Base-by-base conservation (phyloP, 2,329 filamentous ascomycete species). In the Fusarium luffae region DNA sequence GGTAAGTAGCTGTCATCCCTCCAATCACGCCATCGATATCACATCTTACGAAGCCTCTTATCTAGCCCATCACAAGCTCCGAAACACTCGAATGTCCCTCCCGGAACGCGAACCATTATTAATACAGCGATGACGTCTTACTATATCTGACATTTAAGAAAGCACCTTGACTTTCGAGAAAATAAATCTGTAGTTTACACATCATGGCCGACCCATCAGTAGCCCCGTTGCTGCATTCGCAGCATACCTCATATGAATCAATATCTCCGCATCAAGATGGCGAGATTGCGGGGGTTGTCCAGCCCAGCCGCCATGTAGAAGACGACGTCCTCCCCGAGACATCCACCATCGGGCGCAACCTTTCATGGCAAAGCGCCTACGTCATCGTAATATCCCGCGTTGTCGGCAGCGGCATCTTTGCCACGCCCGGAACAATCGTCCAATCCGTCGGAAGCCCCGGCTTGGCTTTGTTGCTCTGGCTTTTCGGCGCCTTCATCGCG, bases 321-420 rank as follows among this genome's bases (percentile, higher is more conserved):
- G 85, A 89, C 69, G 84, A 87, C 65, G 85, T 89, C 7, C 75
- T 90, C 1, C 88, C 85, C 4, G 88, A 90, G 70, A 86, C 87
- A 2, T 86, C 87, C 0, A 82, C 83, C 1, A 79, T 85, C 23
- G 89, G 88, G 2, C 83, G 89, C 21, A 89, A 83, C 18, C 84
- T 92, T 51, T 85, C 81, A 59, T 91, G 89, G 88, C 82, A 83
- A 27, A 89, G 86, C 70, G 87, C 88, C 3, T 91, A 89, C 75
- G 89, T 92, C 57, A 82, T 92, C 21, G 88, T 90, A 10, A 89
- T 92, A 27, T 91, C 88, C 3, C 85, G 90, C 14, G 89, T 92
- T 8, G 89, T 92, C 30, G 90, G 90, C 14, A 90, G 85, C 72
- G 90, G 90, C 27, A 92, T 93, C 68, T 93, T 93, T 73, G 90